phyloP scores from a whole-genome alignment of 179 eudicot species.

The Spergularia azorica region DNA sequence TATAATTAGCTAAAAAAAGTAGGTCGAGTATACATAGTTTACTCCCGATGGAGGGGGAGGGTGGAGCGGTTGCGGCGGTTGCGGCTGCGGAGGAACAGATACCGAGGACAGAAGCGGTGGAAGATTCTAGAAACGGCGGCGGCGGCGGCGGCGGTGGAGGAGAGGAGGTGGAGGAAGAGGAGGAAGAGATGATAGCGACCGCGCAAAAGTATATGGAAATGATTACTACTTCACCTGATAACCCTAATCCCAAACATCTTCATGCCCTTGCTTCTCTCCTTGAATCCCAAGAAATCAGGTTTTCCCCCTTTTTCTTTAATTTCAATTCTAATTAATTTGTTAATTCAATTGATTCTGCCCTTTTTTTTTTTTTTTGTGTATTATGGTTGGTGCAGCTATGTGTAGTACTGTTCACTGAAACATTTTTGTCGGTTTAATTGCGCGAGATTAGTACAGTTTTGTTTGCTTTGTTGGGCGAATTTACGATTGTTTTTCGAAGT shows the following conservation, averaged over 20 bases:
- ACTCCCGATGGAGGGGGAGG: neutral
- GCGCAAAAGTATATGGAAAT: constrained; percentile 72
- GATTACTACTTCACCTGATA: constrained; percentile 58
- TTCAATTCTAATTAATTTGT: neutral
- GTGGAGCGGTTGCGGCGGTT: neutral
- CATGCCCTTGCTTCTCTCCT: constrained; percentile 87
- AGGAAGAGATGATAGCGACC: constrained; percentile 41
- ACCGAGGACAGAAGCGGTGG: constrained; percentile 3
- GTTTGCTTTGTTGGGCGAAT: too few species aligned
- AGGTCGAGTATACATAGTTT: neutral
- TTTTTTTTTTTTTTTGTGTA: neutral
- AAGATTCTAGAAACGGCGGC: neutral
- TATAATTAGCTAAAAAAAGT: neutral
- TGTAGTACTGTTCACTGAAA: too few species aligned
- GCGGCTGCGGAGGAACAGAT: neutral
- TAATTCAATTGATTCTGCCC: neutral
- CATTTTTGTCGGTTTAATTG: neutral
- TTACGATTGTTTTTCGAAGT: too few species aligned
- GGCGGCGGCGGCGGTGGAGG: constrained; percentile 21
- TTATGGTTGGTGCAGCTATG: neutral
- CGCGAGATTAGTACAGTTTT: too few species aligned
- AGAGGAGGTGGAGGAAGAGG: constrained; percentile 38
- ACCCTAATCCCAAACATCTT: constrained; percentile 73
- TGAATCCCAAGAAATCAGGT: constrained; percentile 83
- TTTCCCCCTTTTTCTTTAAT: neutral